Evolutionary conservation across 352 stramenopile species (phyloP), one percentile per base, ranked within the genome.

Genomic region (Peronospora belbahrii): DNA sequence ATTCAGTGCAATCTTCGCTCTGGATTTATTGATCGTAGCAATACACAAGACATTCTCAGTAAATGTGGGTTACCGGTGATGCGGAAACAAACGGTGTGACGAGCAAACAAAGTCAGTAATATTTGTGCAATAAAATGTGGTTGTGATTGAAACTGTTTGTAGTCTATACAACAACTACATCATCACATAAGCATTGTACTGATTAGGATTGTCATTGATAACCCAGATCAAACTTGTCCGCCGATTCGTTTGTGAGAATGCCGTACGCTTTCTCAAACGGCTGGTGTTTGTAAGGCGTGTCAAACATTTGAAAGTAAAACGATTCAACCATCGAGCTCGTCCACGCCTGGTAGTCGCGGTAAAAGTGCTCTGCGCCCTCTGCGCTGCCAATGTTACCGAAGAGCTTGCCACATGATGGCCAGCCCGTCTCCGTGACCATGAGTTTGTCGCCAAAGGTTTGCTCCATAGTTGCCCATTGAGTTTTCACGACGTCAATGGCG

Each of bases 1-100:
- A 92, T 93, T 20, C 94, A 98, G 62, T 98, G 93, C 71, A 98
- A 98, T 62, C 65, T 90, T 19, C 73, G 93, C 19, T 89, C 74
- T n/a, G 68, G 70, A 0, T 49, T 68, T 27, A 58, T 54, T 3
- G 43, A 57, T 27, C 62, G 73, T 15, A 27, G 62, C n/a, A 51
- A 79, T 37, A 55, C 55, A n/a, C 43, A 48, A 7, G 17, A 55
- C 6, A 74, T 73, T 50, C 47, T 85, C 11, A 33, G 39, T 6
- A 45, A 65, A 9, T 85, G 73, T 34, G 65, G 68, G 11, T 65
- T 81, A 18, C 4, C 17, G n/a, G n/a, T n/a, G n/a, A n/a, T n/a
- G n/a, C n/a, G n/a, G n/a, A n/a, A n/a, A n/a, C n/a, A n/a, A n/a
- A n/a, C n/a, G n/a, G n/a, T n/a, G n/a, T n/a, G n/a, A n/a, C n/a